These are phyloP conservation scores for Iodosphaeria phyllophila DNA, from an alignment of 2,329 filamentous ascomycete species.

Conservation along the genomic window DNA sequence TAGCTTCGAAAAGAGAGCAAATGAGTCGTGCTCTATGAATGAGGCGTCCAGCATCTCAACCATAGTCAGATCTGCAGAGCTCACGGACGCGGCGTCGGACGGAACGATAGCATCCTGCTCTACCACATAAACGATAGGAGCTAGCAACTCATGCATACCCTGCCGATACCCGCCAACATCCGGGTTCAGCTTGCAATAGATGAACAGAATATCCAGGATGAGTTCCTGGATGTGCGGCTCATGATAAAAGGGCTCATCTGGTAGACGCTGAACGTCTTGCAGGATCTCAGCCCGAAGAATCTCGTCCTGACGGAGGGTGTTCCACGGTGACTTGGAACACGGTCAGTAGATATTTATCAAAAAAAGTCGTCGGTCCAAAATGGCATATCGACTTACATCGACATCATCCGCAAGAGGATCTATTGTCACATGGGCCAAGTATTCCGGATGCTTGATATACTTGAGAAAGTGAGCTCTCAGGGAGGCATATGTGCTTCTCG, in stretches of 20 bases:
- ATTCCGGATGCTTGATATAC: slow-evolving; percentile 70
- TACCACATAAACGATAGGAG: slow-evolving; percentile 72
- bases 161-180: slow-evolving; percentile 81
- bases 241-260: slow-evolving; percentile 81
- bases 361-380: slow-evolving; percentile 1
- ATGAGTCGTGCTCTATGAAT: slow-evolving; percentile 81
- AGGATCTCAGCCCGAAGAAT: slow-evolving; percentile 70
- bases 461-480: slow-evolving; percentile 58
- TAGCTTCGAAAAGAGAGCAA: slow-evolving; percentile 63
- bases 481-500: slow-evolving; percentile 55
- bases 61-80: slow-evolving; percentile 31
- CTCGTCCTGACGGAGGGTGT: slow-evolving; percentile 71
- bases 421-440: slow-evolving; percentile 46
- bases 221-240: slow-evolving; percentile 59
- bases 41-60: slow-evolving; percentile 47
- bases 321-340: slow-evolving; percentile 65
- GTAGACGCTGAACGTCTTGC: slow-evolving; percentile 87
- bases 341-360: slow-evolving; percentile 1
- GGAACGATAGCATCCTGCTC: slow-evolving; percentile 60
- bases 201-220: slow-evolving; percentile 76
- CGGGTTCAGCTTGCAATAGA: slow-evolving; percentile 86
- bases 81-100: slow-evolving; percentile 13
- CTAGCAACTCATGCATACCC: slow-evolving; percentile 93
- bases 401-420: slow-evolving; percentile 78
- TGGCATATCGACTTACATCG: slow-evolving; percentile 18